Conservation (phyloP, 164 flowering plant species). For the Nymphaea colorata region DNA sequence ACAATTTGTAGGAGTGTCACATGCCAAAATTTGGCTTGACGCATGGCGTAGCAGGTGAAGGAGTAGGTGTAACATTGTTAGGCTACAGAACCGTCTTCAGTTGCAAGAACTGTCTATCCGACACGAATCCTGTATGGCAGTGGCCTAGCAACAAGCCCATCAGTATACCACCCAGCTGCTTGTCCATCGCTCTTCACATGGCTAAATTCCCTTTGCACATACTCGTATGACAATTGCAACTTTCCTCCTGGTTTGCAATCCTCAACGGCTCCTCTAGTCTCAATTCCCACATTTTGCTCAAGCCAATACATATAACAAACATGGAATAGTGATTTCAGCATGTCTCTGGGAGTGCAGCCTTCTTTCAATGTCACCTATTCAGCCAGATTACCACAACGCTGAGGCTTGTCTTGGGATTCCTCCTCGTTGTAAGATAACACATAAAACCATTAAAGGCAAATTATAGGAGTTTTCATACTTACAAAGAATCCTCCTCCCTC, state of each 20-base stretch:
- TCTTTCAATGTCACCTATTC: slow-evolving; percentile 83
- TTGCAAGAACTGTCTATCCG: slow-evolving; percentile 3
- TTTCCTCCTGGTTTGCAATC: slow-evolving; percentile 79
- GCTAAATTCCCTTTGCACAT: slow-evolving; percentile 70
- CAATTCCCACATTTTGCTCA: slow-evolving; percentile 77
- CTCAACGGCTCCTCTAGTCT: slow-evolving; percentile 20
- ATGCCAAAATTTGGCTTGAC: not conserved
- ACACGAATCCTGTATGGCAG: slow-evolving; percentile 50
- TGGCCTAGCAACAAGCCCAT: slow-evolving; percentile 90
- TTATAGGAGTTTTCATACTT: slow-evolving; percentile 16
- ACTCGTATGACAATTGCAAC: slow-evolving; percentile 73
- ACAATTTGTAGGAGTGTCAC: too few relatives aligned
- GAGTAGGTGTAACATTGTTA: not conserved
- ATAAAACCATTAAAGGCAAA: slow-evolving; percentile 1
- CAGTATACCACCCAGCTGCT: slow-evolving; percentile 64
- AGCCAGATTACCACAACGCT: not conserved
- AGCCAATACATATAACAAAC: slow-evolving; percentile 89
- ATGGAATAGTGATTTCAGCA: slow-evolving; percentile 88
- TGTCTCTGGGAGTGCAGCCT: slow-evolving; percentile 52
- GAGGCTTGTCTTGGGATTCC: not conserved
- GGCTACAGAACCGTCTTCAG: not conserved
- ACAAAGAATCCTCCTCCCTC: slow-evolving; percentile 61
- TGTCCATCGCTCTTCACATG: slow-evolving; percentile 63
- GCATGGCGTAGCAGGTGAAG: not conserved
- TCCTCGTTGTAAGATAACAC: slow-evolving; percentile 2